Evolutionary conservation across 805 yeast species (phyloP).

Genomic region (Pichia nakasei): DNA sequence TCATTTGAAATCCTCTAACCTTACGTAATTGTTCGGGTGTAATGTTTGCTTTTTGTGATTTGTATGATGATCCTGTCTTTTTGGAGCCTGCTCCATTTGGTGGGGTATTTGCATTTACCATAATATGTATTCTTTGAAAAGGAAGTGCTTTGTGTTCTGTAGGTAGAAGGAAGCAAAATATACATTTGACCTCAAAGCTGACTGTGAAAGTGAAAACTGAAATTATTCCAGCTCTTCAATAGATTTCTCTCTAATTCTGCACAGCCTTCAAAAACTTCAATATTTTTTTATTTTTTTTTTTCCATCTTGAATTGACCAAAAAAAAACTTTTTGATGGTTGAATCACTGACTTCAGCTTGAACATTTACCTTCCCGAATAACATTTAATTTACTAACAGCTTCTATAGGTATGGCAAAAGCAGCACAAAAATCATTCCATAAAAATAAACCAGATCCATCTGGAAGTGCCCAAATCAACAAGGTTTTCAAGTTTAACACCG

Average conservation of each 20-base stretch:
- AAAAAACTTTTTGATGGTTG: no score
- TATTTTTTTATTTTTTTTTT: background rate
- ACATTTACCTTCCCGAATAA: no score
- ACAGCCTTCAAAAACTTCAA: constrained; percentile 1
- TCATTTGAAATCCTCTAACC: constrained; percentile 23
- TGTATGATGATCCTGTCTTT: constrained; percentile 3
- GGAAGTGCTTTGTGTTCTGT: no score
- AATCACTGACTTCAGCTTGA: no score
- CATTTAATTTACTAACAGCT: background rate
- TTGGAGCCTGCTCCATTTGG: constrained; percentile 1
- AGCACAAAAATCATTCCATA: constrained; percentile 51
- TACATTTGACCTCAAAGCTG: no score
- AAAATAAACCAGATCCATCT: constrained; percentile 40
- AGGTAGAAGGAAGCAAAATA: no score
- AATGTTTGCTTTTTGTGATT: constrained; percentile 8
- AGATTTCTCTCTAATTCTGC: no score
- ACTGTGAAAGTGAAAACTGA: background rate
- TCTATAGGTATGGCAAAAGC: constrained; percentile 46
- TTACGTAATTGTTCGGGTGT: constrained; percentile 18
- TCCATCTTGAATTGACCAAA: no score
- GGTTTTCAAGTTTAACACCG: constrained; percentile 95
- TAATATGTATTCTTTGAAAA: no score
- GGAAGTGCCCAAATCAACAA: constrained; percentile 64
- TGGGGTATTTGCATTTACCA: background rate
- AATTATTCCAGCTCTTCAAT: no score